A percentile compares a stretch with the other conserved stretches of the same genome.
Conservation (phyloP, 1,284 basidiomycete species). For the Cerioporus squamosus region DNA sequence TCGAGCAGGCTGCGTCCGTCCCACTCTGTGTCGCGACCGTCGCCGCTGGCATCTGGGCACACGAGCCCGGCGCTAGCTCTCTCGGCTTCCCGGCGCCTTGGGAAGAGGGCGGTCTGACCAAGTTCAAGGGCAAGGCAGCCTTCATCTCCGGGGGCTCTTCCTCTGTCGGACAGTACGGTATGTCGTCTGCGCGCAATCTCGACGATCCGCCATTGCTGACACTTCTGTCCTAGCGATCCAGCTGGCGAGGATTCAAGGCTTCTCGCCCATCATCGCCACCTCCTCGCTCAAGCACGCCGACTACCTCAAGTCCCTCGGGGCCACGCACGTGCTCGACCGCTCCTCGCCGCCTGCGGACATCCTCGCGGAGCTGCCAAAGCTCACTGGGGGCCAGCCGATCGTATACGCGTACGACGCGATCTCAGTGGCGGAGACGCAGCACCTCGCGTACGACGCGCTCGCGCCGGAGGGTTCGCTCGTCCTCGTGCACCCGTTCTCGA, state of each 20-base stretch:
- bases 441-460: constrained; percentile 22
- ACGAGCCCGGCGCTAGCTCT: constrained; percentile 4
- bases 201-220: too few relatives aligned
- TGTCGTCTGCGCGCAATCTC: not conserved
- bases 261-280: constrained; percentile 55
- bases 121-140: constrained; percentile 30
- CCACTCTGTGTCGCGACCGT: constrained; percentile 31
- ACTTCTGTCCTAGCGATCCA: constrained; percentile 31
- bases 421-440: constrained; percentile 14
- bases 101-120: constrained; percentile 20
- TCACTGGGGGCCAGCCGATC: constrained; percentile 27
- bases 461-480: constrained; percentile 20
- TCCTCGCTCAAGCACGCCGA: constrained; percentile 46
- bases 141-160: constrained; percentile 40
- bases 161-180: constrained; percentile 40
- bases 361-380: constrained; percentile 9
- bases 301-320: constrained; percentile 52
- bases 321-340: constrained; percentile 53
- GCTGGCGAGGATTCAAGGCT: constrained; percentile 52
- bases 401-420: constrained; percentile 41
- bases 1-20: constrained; percentile 35
- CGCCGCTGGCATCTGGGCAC: constrained; percentile 27
- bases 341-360: constrained; percentile 33
- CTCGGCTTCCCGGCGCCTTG: constrained; percentile 26
- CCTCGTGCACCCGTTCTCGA: not conserved